A percentile compares a stretch with the other conserved stretches of the same genome.
phyloP scores from a whole-genome alignment of 2,329 filamentous ascomycete genomes.

The Raffaelea ambrosiae region DNA sequence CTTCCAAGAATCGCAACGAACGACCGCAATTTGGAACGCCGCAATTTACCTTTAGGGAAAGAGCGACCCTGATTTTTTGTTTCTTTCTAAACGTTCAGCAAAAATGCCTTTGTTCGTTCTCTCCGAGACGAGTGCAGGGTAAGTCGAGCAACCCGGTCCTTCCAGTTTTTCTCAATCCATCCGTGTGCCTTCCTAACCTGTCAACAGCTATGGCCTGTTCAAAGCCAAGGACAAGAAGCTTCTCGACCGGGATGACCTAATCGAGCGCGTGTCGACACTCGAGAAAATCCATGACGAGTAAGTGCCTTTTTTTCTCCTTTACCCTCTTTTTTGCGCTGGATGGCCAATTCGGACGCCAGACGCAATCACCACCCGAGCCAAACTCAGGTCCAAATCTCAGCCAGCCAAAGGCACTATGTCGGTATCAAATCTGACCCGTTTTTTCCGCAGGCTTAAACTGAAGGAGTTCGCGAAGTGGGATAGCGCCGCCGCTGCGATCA shows the following conservation, averaged over 20 bases:
- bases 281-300: slow-evolving; percentile 83
- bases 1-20: not conserved
- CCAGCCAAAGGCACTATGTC: no score
- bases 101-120: slow-evolving; percentile 87
- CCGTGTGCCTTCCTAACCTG: slow-evolving; percentile 1
- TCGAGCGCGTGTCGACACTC: slow-evolving; percentile 61
- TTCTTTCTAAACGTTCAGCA: slow-evolving; percentile 13
- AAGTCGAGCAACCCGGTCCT: slow-evolving; percentile 24
- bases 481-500: slow-evolving; percentile 79
- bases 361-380: no score
- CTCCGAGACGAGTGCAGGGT: slow-evolving; percentile 81
- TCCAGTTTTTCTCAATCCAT: slow-evolving; percentile 1
- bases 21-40: not conserved
- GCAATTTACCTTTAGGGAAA: not conserved
- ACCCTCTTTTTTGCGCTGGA: no score
- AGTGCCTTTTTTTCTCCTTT: slow-evolving; percentile 24
- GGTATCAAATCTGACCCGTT: not conserved
- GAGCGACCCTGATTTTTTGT: not conserved
- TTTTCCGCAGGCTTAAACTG: slow-evolving; percentile 65
- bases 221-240: slow-evolving; percentile 99
- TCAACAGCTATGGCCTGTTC: slow-evolving; percentile 81
- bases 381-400: no score
- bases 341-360: no score
- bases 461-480: slow-evolving; percentile 98
- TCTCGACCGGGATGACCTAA: slow-evolving; percentile 75